phyloP scores from a whole-genome alignment of 306 rosid species.

The barrel medic (Medicago truncatula) region MtrunA17r5.0-ANR NC_053043.1:49309501-49310000 shows the following conservation, averaged over 20 bases:
- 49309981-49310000: neutral
- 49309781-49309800: conserved; percentile 33
- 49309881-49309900: conserved; percentile 20
- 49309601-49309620: conserved; percentile 40
- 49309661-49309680: neutral
- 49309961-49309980: conserved; percentile 8
- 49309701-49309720: conserved; percentile 15
- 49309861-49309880: conserved; percentile 28
- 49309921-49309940: conserved; percentile 7
- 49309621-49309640: conserved; percentile 36
- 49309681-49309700: conserved; percentile 4
- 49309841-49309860: conserved; percentile 39
- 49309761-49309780: neutral
- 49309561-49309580: conserved; percentile 40
- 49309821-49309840: conserved; percentile 36
- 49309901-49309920: conserved; percentile 23
- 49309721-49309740: conserved; percentile 14
- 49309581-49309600: conserved; percentile 37
- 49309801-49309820: conserved; percentile 29
- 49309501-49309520: conserved; percentile 16
- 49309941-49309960: neutral
- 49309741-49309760: conserved; percentile 34
- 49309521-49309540: conserved; percentile 28
- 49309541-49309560: conserved; percentile 24
- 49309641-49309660: conserved; percentile 23